These are phyloP conservation scores for Globisporangium middletonii DNA, from an alignment of 352 stramenopile genomes.

Conservation along the genomic window DNA sequence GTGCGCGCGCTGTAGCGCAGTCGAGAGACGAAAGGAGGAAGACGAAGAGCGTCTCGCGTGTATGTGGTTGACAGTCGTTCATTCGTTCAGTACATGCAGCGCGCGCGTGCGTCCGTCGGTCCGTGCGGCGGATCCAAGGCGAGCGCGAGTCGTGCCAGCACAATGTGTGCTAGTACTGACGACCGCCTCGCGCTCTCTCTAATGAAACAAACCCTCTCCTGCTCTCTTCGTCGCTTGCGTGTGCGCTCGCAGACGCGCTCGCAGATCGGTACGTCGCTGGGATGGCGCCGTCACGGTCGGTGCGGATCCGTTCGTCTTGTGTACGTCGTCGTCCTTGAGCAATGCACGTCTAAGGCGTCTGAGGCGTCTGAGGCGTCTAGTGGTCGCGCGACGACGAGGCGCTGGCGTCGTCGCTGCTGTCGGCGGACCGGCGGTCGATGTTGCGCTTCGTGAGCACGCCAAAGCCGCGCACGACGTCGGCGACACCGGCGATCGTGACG, in stretches of 20 bases:
- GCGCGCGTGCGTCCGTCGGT: too few relatives aligned
- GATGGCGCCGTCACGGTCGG: too few relatives aligned
- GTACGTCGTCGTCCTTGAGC: background rate
- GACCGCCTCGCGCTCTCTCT: slow-evolving; percentile 3
- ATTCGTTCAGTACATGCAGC: too few relatives aligned
- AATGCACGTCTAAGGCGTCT: background rate
- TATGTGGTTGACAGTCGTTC: background rate
- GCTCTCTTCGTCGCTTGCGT: background rate
- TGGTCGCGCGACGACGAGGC: slow-evolving; percentile 19
- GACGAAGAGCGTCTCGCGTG: too few relatives aligned
- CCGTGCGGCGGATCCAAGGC: too few relatives aligned
- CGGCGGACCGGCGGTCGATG: slow-evolving; percentile 43
- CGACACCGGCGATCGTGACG: slow-evolving; percentile 55
- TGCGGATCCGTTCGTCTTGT: background rate
- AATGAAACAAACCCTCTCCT: slow-evolving; percentile 15
- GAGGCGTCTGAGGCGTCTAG: slow-evolving; percentile 9
- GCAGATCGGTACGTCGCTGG: background rate
- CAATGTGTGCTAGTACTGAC: background rate
- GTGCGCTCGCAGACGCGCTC: background rate
- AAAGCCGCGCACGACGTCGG: slow-evolving; percentile 78
- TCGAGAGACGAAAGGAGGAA: background rate
- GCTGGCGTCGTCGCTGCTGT: slow-evolving; percentile 13
- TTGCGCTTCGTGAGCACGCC: slow-evolving; percentile 76
- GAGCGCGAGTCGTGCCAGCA: too few relatives aligned
- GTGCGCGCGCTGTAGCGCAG: slow-evolving; percentile 42